Percentiles rank a stretch among this genome's conserved stretches.
Conservation (phyloP, 2,329 filamentous ascomycete genomes). For the Colletotrichum noveboracense region DNA sequence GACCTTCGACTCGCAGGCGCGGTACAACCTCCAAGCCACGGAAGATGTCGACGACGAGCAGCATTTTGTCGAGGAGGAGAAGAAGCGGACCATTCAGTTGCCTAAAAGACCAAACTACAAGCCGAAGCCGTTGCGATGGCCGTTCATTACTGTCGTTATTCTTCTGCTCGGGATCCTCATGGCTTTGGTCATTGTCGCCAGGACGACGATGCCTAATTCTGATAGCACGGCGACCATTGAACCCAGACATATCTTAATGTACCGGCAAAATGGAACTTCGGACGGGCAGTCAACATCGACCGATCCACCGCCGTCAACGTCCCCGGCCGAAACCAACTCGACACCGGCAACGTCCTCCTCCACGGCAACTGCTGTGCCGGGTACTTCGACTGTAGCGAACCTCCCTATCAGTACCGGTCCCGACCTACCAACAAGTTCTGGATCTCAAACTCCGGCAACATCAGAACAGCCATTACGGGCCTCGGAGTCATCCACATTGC, state of each 20-base stretch:
- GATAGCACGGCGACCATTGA: constrained; percentile 30
- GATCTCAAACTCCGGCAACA: neutral
- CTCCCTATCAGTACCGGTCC: neutral
- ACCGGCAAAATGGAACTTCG: neutral
- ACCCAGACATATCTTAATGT: neutral
- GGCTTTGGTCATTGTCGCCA: constrained; percentile 30
- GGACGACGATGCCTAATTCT: constrained; percentile 34
- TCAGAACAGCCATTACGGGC: neutral
- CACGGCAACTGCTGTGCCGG: neutral
- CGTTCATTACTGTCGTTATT: constrained; percentile 32
- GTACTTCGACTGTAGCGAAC: neutral
- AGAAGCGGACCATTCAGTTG: neutral
- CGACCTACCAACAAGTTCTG: neutral
- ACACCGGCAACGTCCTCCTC: neutral
- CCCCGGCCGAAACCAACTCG: neutral
- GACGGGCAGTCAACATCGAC: neutral
- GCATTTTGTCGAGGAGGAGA: neutral
- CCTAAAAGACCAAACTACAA: constrained; percentile 30
- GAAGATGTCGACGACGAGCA: constrained; percentile 30
- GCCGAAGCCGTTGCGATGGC: constrained; percentile 36
- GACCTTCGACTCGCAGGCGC: constrained; percentile 33
- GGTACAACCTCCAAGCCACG: constrained; percentile 35
- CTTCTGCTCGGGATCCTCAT: constrained; percentile 29
- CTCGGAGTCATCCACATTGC: neutral
- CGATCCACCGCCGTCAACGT: neutral